Evolutionary conservation across 768 basidiomycete genomes (phyloP).

Genomic region (Dentipellis fragilis): DNA sequence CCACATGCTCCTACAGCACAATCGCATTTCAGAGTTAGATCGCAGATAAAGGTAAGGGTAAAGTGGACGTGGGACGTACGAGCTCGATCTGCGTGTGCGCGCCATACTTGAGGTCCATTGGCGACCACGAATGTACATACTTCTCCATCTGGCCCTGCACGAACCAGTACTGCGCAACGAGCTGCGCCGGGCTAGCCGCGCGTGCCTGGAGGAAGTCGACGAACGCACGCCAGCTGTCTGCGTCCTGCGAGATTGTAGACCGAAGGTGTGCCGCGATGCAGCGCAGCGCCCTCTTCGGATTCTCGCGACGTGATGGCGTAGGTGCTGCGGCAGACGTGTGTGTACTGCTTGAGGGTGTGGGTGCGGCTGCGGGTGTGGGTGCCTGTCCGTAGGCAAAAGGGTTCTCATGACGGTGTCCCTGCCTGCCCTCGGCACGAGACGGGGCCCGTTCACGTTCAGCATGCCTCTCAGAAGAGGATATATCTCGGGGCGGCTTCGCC

Average conservation of each 20-base stretch:
- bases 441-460: no score
- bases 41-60: conserved; percentile 11
- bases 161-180: conserved; percentile 39
- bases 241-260: neutral
- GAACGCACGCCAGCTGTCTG: neutral
- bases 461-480: no score
- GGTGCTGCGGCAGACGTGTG: no score
- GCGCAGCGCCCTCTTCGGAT: no score
- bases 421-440: no score
- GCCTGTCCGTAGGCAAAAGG: no score
- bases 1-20: conserved; percentile 40
- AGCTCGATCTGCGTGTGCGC: conserved; percentile 12
- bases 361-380: no score
- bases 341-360: no score
- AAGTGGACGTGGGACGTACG: neutral
- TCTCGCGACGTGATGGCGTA: no score
- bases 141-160: conserved; percentile 40
- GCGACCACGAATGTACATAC: conserved; percentile 32
- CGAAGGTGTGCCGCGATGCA: neutral
- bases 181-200: conserved; percentile 6
- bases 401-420: no score
- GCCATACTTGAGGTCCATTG: conserved; percentile 25
- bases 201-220: no score
- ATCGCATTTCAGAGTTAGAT: conserved; percentile 34
- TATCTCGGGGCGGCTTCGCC: neutral